phyloP scores from a whole-genome alignment of 257 asterid genomes.

The Pogostemon cablin region DNA sequence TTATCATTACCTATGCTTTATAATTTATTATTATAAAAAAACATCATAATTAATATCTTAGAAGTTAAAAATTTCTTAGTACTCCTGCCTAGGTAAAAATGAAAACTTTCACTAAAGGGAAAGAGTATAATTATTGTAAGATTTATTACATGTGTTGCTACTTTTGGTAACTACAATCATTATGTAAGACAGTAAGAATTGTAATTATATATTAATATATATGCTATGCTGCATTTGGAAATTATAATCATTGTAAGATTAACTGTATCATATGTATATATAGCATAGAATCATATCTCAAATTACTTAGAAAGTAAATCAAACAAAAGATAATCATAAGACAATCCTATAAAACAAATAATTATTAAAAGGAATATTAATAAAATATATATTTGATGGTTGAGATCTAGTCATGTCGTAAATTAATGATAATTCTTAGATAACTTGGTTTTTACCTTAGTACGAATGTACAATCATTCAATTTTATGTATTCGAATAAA shows the following conservation, averaged over 20 bases:
- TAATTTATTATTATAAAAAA: too few species aligned
- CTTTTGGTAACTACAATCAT: background rate
- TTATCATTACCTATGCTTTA: too few species aligned
- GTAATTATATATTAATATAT: background rate
- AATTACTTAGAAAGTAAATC: background rate
- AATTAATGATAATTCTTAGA: background rate
- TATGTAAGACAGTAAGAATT: background rate
- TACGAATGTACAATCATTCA: background rate
- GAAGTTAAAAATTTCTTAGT: too few species aligned
- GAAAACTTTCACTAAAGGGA: too few species aligned
- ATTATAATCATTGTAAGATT: too few species aligned
- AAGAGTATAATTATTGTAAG: too few species aligned
- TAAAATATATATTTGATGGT: background rate
- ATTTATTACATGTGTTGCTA: background rate
- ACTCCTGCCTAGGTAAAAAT: too few species aligned
- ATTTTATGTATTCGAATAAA: too few species aligned
- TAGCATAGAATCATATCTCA: background rate
- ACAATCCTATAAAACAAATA: background rate
- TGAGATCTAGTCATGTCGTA: background rate
- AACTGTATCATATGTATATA: background rate
- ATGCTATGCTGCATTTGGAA: too few species aligned
- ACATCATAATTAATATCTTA: too few species aligned
- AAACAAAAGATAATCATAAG: background rate
- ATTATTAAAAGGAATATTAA: background rate
- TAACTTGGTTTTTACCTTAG: constrained; percentile 1